A percentile compares a stretch with the other conserved stretches of the same genome.
Conservation (phyloP, 306 rosid species). For the Quercus aquifolioides region DNA sequence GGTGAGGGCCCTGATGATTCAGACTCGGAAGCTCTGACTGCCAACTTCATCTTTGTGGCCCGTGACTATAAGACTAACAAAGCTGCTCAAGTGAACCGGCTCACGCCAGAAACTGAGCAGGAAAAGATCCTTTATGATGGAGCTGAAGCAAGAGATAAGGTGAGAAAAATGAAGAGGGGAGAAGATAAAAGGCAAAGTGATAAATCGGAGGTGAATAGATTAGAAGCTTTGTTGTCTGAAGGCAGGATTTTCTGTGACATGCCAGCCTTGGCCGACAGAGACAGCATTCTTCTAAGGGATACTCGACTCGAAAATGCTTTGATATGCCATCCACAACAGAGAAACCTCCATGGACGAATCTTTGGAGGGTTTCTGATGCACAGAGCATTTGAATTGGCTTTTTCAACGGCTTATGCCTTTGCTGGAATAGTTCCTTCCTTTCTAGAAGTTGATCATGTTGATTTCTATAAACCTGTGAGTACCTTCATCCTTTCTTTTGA, state of each 20-base stretch:
- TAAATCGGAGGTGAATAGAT: constrained; percentile 41
- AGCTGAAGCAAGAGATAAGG: constrained; percentile 70
- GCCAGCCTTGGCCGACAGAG: constrained; percentile 93
- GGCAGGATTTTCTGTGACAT: constrained; percentile 80
- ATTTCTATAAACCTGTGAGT: constrained; percentile 90
- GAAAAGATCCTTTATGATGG: constrained; percentile 66
- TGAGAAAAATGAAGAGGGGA: constrained; percentile 63
- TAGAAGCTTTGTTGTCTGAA: constrained; percentile 55
- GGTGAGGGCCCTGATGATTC: constrained; percentile 41
- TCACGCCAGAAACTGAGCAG: constrained; percentile 64
- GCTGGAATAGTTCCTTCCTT: constrained; percentile 90
- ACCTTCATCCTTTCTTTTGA: not conserved
- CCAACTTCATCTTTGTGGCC: constrained; percentile 96
- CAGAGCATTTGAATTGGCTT: constrained; percentile 90
- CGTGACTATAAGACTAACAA: constrained; percentile 86
- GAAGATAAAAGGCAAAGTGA: constrained; percentile 48
- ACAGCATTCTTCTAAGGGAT: constrained; percentile 87
- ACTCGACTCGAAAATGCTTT: constrained; percentile 78
- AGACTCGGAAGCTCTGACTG: constrained; percentile 63
- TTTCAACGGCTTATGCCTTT: constrained; percentile 88
- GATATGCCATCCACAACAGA: constrained; percentile 94
- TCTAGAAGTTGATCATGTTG: constrained; percentile 95
- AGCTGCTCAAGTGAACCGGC: constrained; percentile 85
- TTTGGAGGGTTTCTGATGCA: constrained; percentile 98
- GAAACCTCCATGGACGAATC: constrained; percentile 95